Base-by-base conservation (phyloP, 129 eudicot species). In the Chrysanthemum seticuspe region DNA sequence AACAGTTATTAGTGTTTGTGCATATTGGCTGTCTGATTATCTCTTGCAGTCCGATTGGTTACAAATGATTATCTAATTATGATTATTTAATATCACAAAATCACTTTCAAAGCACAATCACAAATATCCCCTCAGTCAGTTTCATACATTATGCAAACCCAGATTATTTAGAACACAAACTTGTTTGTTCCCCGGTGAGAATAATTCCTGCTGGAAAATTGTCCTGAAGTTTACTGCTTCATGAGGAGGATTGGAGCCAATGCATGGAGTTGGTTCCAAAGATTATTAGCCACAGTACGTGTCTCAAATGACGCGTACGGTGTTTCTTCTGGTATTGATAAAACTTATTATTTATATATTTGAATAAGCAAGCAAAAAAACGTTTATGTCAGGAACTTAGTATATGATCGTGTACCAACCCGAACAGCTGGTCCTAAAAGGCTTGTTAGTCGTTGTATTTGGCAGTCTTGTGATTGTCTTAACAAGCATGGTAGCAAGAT, bases 381-480 rank as follows among this genome's bases (percentile, higher is more conserved):
- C 12, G 1, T 59, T 31, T 45, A 12, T 25, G 27, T 1, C 27
- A 61, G 44, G 36, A 27, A 23, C 59, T 11, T 4, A 15, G 3
- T 48, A 23, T n/a, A 13, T 9, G 6, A 25, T 25, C 27, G 16
- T 70, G 10, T 57, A 76, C 70, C 12, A 78, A 83, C 91, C 88
- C 50, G 77, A 40, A 88, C 91, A 72, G 45, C 72, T 21, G 91
- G 78, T 61, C 91, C 88, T 49, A 86, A 74, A 12, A 86, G 45
- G 47, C 79, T 67, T 2, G 88, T 72, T 71, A 83, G 78, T 23
- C 21, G 65, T 75, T 49, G 40, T 74, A 74, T 64, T 86, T 86
- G 14, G 76, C 71, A 16, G 80, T 75, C 70, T 75, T 83, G 80
- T 83, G 84, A 58, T 75, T 78, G 21, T 86, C 88, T 48, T 78